These are phyloP conservation scores for Antrodiella citrinella DNA, from an alignment of 768 basidiomycete species.

Conservation along the genomic window DNA sequence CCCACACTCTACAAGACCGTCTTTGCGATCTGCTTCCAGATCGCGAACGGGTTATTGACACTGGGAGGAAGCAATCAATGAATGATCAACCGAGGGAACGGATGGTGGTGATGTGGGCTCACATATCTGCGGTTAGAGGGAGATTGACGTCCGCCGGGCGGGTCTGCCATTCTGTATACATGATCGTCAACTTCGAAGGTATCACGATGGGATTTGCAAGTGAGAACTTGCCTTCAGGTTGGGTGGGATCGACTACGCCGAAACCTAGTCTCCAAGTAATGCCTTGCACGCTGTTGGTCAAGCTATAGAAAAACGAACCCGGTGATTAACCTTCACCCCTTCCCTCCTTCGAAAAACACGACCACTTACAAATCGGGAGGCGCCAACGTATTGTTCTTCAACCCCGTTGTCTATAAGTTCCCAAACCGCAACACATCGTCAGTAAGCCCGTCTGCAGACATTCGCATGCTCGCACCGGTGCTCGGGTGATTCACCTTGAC, in stretches of 20 bases:
- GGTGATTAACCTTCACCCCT: neutral
- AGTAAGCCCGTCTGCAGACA: neutral
- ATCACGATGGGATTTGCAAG: neutral
- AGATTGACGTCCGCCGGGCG: slow-evolving; percentile 46
- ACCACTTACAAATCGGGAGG: slow-evolving; percentile 53
- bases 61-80: slow-evolving; percentile 21
- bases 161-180: slow-evolving; percentile 53
- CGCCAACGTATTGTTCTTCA: slow-evolving; percentile 47
- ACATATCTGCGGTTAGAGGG: slow-evolving; percentile 42
- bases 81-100: neutral
- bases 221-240: slow-evolving; percentile 42
- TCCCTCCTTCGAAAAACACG: neutral
- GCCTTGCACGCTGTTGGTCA: slow-evolving; percentile 50
- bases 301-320: slow-evolving; percentile 28
- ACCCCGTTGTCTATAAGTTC: slow-evolving; percentile 35
- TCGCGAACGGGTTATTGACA: slow-evolving; percentile 46
- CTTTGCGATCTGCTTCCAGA: slow-evolving; percentile 44
- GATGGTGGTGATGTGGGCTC: slow-evolving; percentile 16
- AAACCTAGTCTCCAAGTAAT: slow-evolving; percentile 61
- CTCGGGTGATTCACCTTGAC: slow-evolving; percentile 35
- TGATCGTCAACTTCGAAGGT: no score
- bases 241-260: slow-evolving; percentile 39
- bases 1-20: slow-evolving; percentile 14
- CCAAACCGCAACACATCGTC: neutral
- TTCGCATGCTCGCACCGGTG: slow-evolving; percentile 3